Percentiles rank a stretch among this genome's conserved stretches.
phyloP scores from a whole-genome alignment of 2,329 filamentous ascomycete species.

The Ceratocystis huliohia region DNA sequence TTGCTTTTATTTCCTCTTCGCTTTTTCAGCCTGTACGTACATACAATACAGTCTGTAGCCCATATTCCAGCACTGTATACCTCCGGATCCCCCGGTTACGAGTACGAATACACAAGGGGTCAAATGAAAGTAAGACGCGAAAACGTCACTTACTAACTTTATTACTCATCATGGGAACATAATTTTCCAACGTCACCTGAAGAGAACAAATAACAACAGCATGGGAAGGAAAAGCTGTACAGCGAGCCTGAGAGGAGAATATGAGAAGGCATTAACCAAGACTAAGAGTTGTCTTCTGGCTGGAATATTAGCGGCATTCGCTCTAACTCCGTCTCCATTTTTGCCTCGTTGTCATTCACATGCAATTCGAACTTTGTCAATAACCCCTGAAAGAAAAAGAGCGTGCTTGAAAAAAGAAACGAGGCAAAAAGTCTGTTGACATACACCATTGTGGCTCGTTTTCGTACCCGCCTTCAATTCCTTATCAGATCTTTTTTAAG shows the following conservation, averaged over 20 bases:
- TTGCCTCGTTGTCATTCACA: no score
- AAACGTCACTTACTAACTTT: neutral
- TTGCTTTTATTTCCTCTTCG: neutral
- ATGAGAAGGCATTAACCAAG: neutral
- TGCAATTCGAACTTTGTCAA: neutral
- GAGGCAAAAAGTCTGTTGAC: neutral
- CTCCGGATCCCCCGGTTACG: slow-evolving; percentile 18
- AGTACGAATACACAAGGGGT: slow-evolving; percentile 20
- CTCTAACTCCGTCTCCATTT: no score
- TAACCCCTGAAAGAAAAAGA: neutral
- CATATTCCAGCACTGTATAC: neutral
- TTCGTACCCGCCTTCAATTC: slow-evolving; percentile 7
- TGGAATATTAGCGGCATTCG: no score
- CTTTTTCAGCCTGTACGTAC: neutral
- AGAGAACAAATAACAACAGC: neutral
- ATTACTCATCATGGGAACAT: neutral
- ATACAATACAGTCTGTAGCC: neutral
- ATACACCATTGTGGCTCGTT: neutral
- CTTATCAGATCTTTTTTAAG: slow-evolving; percentile 20
- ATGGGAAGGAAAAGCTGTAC: neutral
- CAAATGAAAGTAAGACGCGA: slow-evolving; percentile 6
- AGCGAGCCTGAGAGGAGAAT: neutral
- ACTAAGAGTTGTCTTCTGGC: neutral
- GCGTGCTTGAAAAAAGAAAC: neutral
- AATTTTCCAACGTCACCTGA: neutral